Evolutionary conservation across 305 asterid genomes (phyloP).

Genomic region (Solanum aculeatissimum): DNA sequence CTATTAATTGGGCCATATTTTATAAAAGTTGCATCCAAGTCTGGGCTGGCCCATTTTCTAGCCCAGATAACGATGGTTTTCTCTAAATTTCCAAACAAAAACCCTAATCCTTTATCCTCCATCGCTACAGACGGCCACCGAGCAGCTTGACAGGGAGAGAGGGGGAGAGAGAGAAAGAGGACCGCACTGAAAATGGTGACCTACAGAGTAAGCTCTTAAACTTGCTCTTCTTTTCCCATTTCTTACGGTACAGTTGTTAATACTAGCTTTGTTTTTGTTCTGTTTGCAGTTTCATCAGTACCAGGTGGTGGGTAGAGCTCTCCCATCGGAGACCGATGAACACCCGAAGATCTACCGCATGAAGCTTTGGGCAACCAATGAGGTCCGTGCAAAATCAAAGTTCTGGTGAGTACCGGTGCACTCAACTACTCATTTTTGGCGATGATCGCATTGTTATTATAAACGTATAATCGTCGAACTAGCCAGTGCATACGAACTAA

Average conservation of each 20-base stretch:
- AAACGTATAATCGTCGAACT: background rate
- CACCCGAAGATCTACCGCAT: slow-evolving; percentile 21
- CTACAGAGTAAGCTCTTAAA: background rate
- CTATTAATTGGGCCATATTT: background rate
- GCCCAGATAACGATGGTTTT: background rate
- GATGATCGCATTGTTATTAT: background rate
- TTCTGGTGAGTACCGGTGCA: background rate
- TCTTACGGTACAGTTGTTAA: background rate
- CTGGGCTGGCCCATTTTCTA: background rate
- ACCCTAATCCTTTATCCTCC: background rate
- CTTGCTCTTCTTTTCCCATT: background rate
- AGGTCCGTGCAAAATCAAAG: slow-evolving; percentile 10
- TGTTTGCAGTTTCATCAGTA: slow-evolving; percentile 3
- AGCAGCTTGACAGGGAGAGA: background rate
- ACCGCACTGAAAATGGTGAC: background rate
- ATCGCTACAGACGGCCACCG: background rate
- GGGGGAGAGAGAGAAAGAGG: background rate
- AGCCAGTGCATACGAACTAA: background rate
- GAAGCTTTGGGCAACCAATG: slow-evolving; percentile 14
- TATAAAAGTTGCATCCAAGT: background rate
- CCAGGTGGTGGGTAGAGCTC: slow-evolving; percentile 4
- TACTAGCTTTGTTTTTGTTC: background rate
- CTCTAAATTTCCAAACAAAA: background rate
- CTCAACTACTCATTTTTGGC: background rate
- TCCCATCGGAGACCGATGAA: slow-evolving; percentile 8